Base-by-base conservation (phyloP, 805 yeast genomes). In the Yamadazyma kitorensis region DNA sequence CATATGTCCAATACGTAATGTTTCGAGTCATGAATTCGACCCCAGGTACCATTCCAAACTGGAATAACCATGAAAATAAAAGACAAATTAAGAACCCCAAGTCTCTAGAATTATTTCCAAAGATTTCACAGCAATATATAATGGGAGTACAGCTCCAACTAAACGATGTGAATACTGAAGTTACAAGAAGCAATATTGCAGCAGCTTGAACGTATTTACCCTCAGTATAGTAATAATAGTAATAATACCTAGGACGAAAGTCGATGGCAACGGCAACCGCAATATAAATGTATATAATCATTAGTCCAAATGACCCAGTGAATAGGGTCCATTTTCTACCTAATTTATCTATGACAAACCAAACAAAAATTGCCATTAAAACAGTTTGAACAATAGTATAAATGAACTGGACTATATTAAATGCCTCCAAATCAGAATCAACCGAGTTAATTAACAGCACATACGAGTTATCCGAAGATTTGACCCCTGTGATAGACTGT, bases 1-100 rank as follows among this genome's bases (percentile, higher is more conserved):
- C 24, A 20, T 34, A 20, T 6, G 42, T 31, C 3, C 49, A 47
- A 22, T 32, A 35, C 31, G 29, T 33, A 17, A 37, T 33, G 28
- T 29, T 33, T 8, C 8, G 15, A 33, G 33, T 33, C 41, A 37
- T 37, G 20, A 33, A 37, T 4, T 33, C 37, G 17, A 29, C 25
- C 17, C 37, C 32, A 22, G 29, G 26, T 6, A 33, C 41, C n/a
- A 37, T 33, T 15, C 32, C 26, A 19, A 37, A 33, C 31, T 37
- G 37, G 31, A 29, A 26, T 4, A 37, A 14, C 37, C 37, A 33
- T 19, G 29, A 34, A 4, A 24, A 22, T 31, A 32, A 9, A 3
- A 32, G 33, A 36, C 40, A 36, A 13, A 36, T 5, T 4, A 31
- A 28, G 33, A 36, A 29, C 21, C 37, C 27, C 17, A 32, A 29